Percentiles rank a stretch among this genome's conserved stretches.
Evolutionary conservation across 2,329 filamentous ascomycete species (phyloP).

Genomic region (Penicillium concentricum): DNA sequence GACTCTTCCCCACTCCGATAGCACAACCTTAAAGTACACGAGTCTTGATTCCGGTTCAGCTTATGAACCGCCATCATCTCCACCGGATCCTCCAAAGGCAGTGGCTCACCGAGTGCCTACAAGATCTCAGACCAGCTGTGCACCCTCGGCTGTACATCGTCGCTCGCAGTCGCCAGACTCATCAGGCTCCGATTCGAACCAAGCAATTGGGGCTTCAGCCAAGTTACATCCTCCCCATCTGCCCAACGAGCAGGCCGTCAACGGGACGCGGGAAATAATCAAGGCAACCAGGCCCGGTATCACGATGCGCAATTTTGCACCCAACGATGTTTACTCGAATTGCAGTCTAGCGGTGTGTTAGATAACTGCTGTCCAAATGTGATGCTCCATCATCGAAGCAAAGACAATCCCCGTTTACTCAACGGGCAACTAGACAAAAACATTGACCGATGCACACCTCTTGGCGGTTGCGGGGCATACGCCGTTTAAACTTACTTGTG

Average conservation of each 20-base stretch:
- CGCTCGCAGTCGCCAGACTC: constrained; percentile 4
- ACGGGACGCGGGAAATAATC: not conserved
- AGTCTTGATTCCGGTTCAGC: constrained; percentile 11
- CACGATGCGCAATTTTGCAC: constrained; percentile 18
- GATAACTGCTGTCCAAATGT: constrained; percentile 29
- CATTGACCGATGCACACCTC: constrained; percentile 25
- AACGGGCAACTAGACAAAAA: constrained; percentile 27
- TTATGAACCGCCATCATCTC: constrained; percentile 19
- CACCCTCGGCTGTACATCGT: constrained; percentile 4
- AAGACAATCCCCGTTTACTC: constrained; percentile 5
- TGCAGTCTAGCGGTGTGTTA: constrained; percentile 18
- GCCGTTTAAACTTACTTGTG: constrained; percentile 29
- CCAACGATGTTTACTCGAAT: constrained; percentile 26
- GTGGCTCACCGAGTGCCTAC: constrained; percentile 12
- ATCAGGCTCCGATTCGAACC: constrained; percentile 19
- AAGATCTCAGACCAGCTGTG: constrained; percentile 16
- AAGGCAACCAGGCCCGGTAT: not conserved
- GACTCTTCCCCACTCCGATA: constrained; percentile 11
- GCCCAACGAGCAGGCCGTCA: not conserved
- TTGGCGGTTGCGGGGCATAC: constrained; percentile 23
- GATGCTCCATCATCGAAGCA: constrained; percentile 7
- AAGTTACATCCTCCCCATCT: constrained; percentile 23
- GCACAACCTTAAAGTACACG: constrained; percentile 7
- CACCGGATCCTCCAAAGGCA: constrained; percentile 3
- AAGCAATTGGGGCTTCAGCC: constrained; percentile 17